phyloP scores from a whole-genome alignment of 768 basidiomycete genomes.

The Dictyophora rubrovolvata region DNA sequence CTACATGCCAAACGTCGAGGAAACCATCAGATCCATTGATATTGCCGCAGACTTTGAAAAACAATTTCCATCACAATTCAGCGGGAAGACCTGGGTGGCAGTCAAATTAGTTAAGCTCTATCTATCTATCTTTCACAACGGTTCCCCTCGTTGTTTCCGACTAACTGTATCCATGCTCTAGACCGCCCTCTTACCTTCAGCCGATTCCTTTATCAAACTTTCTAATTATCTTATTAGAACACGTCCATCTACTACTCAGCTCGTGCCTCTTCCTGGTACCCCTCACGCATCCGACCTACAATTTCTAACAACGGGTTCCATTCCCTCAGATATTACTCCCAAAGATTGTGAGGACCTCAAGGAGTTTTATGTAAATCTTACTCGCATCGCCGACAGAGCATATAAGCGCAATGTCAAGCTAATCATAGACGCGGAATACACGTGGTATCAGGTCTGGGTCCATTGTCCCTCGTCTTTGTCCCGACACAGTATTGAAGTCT shows the following conservation, averaged over 20 bases:
- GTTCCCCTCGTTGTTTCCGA: neutral
- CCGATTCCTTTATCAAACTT: slow-evolving; percentile 47
- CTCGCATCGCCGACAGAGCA: slow-evolving; percentile 55
- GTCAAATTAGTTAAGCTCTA: slow-evolving; percentile 57
- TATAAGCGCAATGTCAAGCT: slow-evolving; percentile 53
- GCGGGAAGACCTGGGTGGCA: slow-evolving; percentile 71
- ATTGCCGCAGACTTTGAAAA: slow-evolving; percentile 78
- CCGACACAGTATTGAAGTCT: neutral
- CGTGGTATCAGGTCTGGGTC: slow-evolving; percentile 33
- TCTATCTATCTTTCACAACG: neutral
- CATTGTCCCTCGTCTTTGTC: neutral
- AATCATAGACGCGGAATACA: slow-evolving; percentile 78
- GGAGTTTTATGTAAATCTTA: slow-evolving; percentile 52
- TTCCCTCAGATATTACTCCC: slow-evolving; percentile 27
- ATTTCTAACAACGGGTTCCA: slow-evolving; percentile 27
- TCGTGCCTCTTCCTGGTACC: slow-evolving; percentile 55
- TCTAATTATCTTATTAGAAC: slow-evolving; percentile 46
- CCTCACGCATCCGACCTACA: slow-evolving; percentile 50
- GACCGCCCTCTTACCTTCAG: slow-evolving; percentile 63
- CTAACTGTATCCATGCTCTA: slow-evolving; percentile 18
- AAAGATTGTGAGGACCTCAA: slow-evolving; percentile 53
- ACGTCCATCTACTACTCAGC: slow-evolving; percentile 22
- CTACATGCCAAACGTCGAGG: slow-evolving; percentile 58
- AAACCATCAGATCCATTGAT: slow-evolving; percentile 69
- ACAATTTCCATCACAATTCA: slow-evolving; percentile 18